Evolutionary conservation across 257 asterid species (phyloP), one percentile per base, ranked within the genome.

Genomic region (Ilex asprella): DNA sequence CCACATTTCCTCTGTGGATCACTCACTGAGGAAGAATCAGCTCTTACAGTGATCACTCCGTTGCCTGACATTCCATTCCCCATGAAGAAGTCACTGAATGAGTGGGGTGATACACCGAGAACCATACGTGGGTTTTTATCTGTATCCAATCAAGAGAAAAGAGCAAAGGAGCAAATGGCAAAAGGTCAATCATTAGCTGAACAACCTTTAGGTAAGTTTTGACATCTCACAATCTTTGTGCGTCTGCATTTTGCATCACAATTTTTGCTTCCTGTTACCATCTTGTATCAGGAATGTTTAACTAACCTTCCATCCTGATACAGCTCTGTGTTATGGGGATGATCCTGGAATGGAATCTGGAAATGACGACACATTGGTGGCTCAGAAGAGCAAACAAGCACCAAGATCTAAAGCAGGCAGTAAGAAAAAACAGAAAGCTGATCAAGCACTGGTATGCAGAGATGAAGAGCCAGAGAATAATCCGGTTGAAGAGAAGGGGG

Each of bases 1-100:
- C 73, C 78, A 47, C 99, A 89, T 78, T 78, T 75, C 68, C 91
- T 83, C 16, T 86, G 94, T 55, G 97, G 99, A 67, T 83, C 94
- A 46, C 60, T 92, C 30, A 60, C 64, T 59, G 96, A 85, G 76
- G 95, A 86, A 70, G 87, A 70, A 64, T 57, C 80, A n/a, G 72
- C 69, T 35, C 68, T 92, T 2, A 73, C 79, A 13, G 74, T 86
- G 27, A 73, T 75, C 61, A 83, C 67, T 62, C 89, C 94, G 12
- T 65, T 69, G 68, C 64, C 74, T 31, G 32, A 81, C 58, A 71
- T 72, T 61, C 81, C 79, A 10, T 68, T 79, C 59, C 68, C 67
- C 31, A 69, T 63, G 72, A 72, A 75, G 75, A 76, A 54, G 58
- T 60, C 74, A 29, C 51, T 54, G 15, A 61, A 56, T 56, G 73